Conservation (phyloP, 768 basidiomycete species). For the Fibroporia radiculosa region DNA sequence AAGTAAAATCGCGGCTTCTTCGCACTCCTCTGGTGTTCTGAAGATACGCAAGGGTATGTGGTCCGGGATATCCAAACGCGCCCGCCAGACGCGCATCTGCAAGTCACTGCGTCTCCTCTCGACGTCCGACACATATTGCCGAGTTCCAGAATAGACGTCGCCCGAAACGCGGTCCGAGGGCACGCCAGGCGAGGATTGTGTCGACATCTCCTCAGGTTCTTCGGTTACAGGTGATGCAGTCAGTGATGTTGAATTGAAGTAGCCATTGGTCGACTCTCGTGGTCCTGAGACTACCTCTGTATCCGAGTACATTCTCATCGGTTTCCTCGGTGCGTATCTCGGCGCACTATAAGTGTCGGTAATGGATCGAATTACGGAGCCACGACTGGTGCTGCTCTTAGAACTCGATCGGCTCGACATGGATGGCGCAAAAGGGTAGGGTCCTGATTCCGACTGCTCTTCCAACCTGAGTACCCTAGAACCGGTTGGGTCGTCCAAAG, state of each 20-base stretch:
- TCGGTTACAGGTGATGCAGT: conserved; percentile 13
- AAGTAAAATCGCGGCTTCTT: conserved; percentile 37
- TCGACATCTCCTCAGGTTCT: conserved; percentile 14
- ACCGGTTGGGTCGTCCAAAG: conserved; percentile 63
- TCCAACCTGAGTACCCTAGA: conserved; percentile 7
- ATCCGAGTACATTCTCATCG: conserved; percentile 11
- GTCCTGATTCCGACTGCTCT: background rate
- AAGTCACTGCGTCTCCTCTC: conserved; percentile 52
- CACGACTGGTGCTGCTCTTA: background rate
- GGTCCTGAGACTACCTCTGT: background rate
- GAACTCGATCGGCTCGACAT: conserved; percentile 3
- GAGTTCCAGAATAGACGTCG: conserved; percentile 2
- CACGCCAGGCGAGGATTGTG: conserved; percentile 1
- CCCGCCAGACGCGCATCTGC: conserved; percentile 57
- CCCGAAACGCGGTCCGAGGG: background rate
- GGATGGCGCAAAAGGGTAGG: background rate
- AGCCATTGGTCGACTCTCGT: conserved; percentile 2
- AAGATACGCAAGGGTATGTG: conserved; percentile 60
- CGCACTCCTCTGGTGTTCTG: conserved; percentile 59
- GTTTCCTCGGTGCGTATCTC: background rate
- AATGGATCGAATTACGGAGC: conserved; percentile 7
- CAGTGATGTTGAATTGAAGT: conserved; percentile 12
- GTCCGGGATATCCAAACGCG: conserved; percentile 49
- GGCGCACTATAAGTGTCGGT: conserved; percentile 7
- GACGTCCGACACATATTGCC: conserved; percentile 32